Conservation (phyloP, 1,139 yeast species). For the Scheffersomyces stambukii region DNA sequence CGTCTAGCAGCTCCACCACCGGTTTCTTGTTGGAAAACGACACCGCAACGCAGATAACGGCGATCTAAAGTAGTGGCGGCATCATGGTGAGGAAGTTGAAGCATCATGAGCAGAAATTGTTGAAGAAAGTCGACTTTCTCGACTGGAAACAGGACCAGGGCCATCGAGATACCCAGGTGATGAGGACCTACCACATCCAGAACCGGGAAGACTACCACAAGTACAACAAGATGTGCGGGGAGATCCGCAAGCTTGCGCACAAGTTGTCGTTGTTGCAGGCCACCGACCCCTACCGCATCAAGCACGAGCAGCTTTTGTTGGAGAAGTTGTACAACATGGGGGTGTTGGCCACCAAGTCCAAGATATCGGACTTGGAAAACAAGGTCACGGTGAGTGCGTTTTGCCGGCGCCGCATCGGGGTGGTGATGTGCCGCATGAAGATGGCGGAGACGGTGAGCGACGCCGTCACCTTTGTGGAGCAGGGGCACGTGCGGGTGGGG, state of each 20-base stretch:
- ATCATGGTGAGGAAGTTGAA: slow-evolving; percentile 87
- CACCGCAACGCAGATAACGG: too few relatives aligned
- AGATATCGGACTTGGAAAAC: slow-evolving; percentile 89
- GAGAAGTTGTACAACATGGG: slow-evolving; percentile 92
- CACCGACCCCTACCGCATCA: slow-evolving; percentile 76
- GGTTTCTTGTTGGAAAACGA: too few relatives aligned
- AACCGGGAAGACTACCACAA: slow-evolving; percentile 94
- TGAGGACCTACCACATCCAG: slow-evolving; percentile 90
- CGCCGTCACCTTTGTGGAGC: slow-evolving; percentile 90
- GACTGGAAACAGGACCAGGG: slow-evolving; percentile 97
- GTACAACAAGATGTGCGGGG: slow-evolving; percentile 90
- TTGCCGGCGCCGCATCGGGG: slow-evolving; percentile 89
- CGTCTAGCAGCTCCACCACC: too few relatives aligned
- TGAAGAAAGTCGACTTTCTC: slow-evolving; percentile 93
- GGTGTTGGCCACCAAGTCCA: slow-evolving; percentile 74
- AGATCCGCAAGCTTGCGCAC: slow-evolving; percentile 80
- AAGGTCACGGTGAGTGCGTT: slow-evolving; percentile 88
- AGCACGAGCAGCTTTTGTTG: slow-evolving; percentile 80
- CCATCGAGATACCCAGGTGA: slow-evolving; percentile 92
- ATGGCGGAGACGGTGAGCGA: slow-evolving; percentile 91
- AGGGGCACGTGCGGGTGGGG: slow-evolving; percentile 97
- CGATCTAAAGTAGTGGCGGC: too few relatives aligned
- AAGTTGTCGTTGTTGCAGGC: slow-evolving; percentile 81
- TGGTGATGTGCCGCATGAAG: slow-evolving; percentile 88
- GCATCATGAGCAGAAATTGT: slow-evolving; percentile 90